Base-by-base conservation (phyloP, 805 yeast species). In the Saturnispora serradocipensis region DNA sequence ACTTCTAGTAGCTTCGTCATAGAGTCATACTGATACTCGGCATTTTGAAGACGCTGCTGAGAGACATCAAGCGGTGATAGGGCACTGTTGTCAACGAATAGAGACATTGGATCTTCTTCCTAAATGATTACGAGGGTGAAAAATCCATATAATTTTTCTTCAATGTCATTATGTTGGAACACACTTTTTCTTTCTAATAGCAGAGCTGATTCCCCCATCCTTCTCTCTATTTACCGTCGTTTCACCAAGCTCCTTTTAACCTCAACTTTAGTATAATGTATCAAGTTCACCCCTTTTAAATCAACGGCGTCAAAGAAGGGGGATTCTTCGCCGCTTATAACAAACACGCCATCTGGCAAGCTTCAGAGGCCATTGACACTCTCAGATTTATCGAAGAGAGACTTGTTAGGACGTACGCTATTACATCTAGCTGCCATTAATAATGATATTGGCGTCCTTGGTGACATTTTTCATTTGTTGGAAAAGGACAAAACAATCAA, bases 21-120 rank as follows among this genome's bases (percentile, higher is more conserved):
- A 2, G 88, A 88, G 18, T 76, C 77, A 60, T 73, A 84, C 61
- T 86, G 95, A 46, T 83, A 73, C 56, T 74, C 78, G 1, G 93
- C 91, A 16, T 81, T 58, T 61, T 75, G 74, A 52, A 86, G 53
- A 69, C 77, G 82, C 60, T 78, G 80, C 4, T 77, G 80, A 59
- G 82, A 78, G 13, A 81, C 82, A 46, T 72, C 76, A 55, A 75
- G 77, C 57, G 72, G 69, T 10, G 61, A 43, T 7, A 63, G 52
- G 54, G 72, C 74, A 43, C 72, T 62, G 30, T 61, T 40, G 16
- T 40, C 30, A 24, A 40, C 44, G 15, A 40, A 40, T 18, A 40
- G 44, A 24, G 44, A 40, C 44, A 40, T 40, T 24, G 8, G 15
- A 30, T 30, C 34, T 30, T 30, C 34, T 30, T 30, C 34, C 11